These are phyloP conservation scores for Claviceps lovelessii DNA, from an alignment of 2,329 filamentous ascomycete species.

Conservation along the genomic window DNA sequence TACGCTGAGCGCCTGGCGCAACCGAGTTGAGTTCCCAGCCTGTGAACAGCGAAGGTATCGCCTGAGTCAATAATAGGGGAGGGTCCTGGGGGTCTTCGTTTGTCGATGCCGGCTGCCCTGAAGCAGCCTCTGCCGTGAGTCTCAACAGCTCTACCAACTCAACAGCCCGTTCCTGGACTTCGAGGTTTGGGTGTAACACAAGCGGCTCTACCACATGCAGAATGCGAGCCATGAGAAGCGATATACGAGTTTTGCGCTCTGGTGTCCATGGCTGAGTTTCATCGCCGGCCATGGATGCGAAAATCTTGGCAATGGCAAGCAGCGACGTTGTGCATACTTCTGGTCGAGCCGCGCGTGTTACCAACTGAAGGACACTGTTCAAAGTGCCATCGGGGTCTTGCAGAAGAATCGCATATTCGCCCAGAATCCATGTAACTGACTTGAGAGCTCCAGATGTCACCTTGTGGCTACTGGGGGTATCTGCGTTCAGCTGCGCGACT, in stretches of 20 bases:
- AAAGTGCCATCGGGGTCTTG: constrained; percentile 57
- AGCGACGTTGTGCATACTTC: constrained; percentile 64
- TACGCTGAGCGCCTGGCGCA: constrained; percentile 64
- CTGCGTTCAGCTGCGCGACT: constrained; percentile 40
- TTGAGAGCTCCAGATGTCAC: constrained; percentile 54
- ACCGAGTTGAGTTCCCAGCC: constrained; percentile 89
- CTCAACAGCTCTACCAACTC: constrained; percentile 85
- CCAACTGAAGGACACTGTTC: constrained; percentile 55
- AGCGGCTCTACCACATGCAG: constrained; percentile 70
- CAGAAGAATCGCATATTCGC: constrained; percentile 70
- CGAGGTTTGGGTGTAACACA: constrained; percentile 68
- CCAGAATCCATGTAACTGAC: constrained; percentile 70
- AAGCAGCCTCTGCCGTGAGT: constrained; percentile 67
- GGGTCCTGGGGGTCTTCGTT: constrained; percentile 46
- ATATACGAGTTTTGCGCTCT: constrained; percentile 58
- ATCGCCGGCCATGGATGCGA: constrained; percentile 55
- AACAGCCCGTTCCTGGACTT: constrained; percentile 88
- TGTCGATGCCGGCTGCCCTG: constrained; percentile 46
- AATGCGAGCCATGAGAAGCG: constrained; percentile 66
- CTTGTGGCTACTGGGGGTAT: constrained; percentile 38
- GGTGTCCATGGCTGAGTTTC: constrained; percentile 54
- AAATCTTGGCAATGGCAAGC: constrained; percentile 76
- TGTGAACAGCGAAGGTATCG: constrained; percentile 73
- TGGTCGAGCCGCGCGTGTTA: constrained; percentile 42
- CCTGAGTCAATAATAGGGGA: constrained; percentile 75